These are phyloP conservation scores for Colletotrichum truncatum DNA, from an alignment of 2,329 filamentous ascomycete genomes.

Conservation along the genomic window DNA sequence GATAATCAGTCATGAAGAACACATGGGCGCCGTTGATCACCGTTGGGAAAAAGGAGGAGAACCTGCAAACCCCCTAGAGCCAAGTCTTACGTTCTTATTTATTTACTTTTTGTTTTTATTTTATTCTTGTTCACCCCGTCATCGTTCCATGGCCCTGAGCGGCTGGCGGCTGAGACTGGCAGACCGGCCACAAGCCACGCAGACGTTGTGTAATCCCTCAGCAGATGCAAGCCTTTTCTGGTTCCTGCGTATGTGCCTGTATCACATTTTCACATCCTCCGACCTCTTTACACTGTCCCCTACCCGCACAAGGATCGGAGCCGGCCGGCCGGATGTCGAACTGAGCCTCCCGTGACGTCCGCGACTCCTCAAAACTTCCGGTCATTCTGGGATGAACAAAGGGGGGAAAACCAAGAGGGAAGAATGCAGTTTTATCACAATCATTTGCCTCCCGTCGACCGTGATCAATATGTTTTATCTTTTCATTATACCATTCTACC, in stretches of 20 bases:
- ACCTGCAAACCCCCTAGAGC: background rate
- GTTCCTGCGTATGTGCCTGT: background rate
- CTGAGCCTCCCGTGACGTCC: no score
- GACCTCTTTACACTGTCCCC: background rate
- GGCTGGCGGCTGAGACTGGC: background rate
- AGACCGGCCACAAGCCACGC: background rate
- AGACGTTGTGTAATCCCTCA: background rate
- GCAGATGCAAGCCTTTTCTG: background rate
- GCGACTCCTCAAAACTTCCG: no score
- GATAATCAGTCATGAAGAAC: background rate
- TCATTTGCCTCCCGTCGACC: no score
- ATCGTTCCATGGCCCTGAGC: background rate
- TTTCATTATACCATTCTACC: background rate
- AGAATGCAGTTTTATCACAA: no score
- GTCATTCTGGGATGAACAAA: no score
- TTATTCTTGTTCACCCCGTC: background rate
- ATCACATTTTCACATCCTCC: background rate
- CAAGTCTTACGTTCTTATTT: no score
- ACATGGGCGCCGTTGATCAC: background rate
- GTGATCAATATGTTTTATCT: no score
- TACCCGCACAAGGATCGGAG: background rate
- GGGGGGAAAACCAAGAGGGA: no score
- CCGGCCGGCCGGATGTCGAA: background rate
- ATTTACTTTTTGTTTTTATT: no score
- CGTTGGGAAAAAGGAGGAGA: background rate